Evolutionary conservation across 2,329 filamentous ascomycete genomes (phyloP).

Genomic region (Colletotrichum neosansevieriae): DNA sequence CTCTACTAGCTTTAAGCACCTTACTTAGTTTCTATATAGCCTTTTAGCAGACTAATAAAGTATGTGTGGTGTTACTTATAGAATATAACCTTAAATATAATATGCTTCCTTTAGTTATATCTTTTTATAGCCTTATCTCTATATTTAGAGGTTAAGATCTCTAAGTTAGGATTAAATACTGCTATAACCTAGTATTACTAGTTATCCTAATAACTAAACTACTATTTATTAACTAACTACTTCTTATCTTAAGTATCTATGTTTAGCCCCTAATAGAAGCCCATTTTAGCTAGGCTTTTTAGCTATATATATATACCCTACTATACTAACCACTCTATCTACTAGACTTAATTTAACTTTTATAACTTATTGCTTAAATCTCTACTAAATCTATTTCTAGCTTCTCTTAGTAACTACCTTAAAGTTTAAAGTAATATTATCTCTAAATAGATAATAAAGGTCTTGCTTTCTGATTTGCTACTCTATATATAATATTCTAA

Average conservation of each 20-base stretch:
- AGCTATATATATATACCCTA: too few species aligned
- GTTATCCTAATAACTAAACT: neutral
- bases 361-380: neutral
- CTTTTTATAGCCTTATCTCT: too few species aligned
- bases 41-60: too few species aligned
- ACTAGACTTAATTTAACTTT: neutral
- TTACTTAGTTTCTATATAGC: too few species aligned
- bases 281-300: neutral
- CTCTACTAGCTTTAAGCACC: too few species aligned
- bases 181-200: too few species aligned
- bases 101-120: too few species aligned
- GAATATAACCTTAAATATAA: too few species aligned
- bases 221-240: neutral
- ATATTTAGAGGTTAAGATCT: too few species aligned
- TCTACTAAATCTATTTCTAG: neutral
- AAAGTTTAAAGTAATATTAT: neutral
- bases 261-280: neutral
- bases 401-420: neutral
- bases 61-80: too few species aligned
- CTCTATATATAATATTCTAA: neutral
- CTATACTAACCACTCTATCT: too few species aligned
- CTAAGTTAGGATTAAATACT: too few species aligned
- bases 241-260: neutral
- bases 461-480: neutral
- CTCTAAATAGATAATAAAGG: neutral